Evolutionary conservation across 2,329 filamentous ascomycete genomes (phyloP).

Genomic region (Zymoseptoria ardabiliae): DNA sequence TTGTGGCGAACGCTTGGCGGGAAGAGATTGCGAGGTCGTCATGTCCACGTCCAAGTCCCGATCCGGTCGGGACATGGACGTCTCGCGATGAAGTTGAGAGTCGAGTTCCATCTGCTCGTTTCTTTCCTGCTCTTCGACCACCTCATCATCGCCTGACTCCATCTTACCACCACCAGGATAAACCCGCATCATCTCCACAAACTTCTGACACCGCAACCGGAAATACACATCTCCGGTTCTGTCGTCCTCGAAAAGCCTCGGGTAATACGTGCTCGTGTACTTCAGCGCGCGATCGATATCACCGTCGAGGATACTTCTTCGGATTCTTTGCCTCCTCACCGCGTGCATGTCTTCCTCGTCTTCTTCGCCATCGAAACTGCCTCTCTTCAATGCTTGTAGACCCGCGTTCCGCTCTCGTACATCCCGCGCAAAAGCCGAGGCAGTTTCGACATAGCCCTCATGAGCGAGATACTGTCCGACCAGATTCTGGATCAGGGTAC

Average conservation of each 20-base stretch:
- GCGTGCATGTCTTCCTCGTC: conserved; percentile 67
- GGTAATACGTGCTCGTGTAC: conserved; percentile 70
- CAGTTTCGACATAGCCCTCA: conserved; percentile 91
- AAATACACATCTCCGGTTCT: conserved; percentile 77
- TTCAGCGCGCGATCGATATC: conserved; percentile 89
- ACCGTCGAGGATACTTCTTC: conserved; percentile 78
- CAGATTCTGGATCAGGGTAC: conserved; percentile 71
- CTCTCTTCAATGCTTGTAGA: conserved; percentile 31
- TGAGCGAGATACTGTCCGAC: conserved; percentile 86
- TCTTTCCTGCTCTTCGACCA: conserved; percentile 33
- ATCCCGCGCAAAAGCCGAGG: conserved; percentile 72
- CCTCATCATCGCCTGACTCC: not conserved
- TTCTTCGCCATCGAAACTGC: conserved; percentile 26
- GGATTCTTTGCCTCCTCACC: conserved; percentile 73
- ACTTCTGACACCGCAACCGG: conserved; percentile 78
- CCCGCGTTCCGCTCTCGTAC: conserved; percentile 35
- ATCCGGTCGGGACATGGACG: conserved; percentile 12
- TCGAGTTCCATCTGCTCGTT: conserved; percentile 51
- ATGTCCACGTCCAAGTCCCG: conserved; percentile 27
- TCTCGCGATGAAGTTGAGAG: conserved; percentile 39
- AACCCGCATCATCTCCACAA: conserved; percentile 85
- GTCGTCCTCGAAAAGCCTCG: conserved; percentile 62
- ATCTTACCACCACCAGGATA: conserved; percentile 50
- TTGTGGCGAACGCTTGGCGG: conserved; percentile 24
- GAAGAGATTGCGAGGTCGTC: conserved; percentile 25